phyloP scores from a whole-genome alignment of 2,329 filamentous ascomycete species.

The Colletotrichum sansevieriae region DNA sequence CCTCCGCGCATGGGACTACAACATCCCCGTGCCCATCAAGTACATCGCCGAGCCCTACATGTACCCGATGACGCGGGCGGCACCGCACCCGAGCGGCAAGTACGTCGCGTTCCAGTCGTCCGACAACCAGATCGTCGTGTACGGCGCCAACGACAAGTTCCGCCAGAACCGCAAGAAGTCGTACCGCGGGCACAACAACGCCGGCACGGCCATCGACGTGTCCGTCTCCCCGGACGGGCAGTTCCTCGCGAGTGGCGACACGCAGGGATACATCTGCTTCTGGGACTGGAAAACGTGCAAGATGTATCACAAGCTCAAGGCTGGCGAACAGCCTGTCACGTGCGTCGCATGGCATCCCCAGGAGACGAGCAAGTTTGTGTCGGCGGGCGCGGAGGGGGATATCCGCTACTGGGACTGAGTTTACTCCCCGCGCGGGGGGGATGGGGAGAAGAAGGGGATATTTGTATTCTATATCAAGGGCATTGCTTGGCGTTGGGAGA shows the following conservation, averaged over 20 bases:
- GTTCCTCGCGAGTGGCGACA: constrained; percentile 89
- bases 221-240: constrained; percentile 91
- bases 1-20: constrained; percentile 97
- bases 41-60: constrained; percentile 98
- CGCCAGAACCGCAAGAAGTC: constrained; percentile 97
- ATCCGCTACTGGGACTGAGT: constrained; percentile 93
- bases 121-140: constrained; percentile 98
- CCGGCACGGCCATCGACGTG: constrained; percentile 92
- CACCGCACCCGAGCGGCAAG: constrained; percentile 89
- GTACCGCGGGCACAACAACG: constrained; percentile 95
- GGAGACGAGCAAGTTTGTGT: constrained; percentile 93
- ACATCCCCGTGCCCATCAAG: constrained; percentile 98
- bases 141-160: constrained; percentile 94
- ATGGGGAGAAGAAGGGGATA: neutral
- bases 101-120: constrained; percentile 90
- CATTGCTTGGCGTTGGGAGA: constrained; percentile 41
- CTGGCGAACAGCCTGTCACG: constrained; percentile 85
- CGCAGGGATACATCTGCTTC: constrained; percentile 90
- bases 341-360: constrained; percentile 97
- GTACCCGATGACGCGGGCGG: constrained; percentile 92
- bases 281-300: constrained; percentile 99
- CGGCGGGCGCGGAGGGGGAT: constrained; percentile 88
- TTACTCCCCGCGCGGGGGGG: neutral
- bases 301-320: constrained; percentile 97
- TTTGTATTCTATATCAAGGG: constrained; percentile 30